These are phyloP conservation scores for Magnusiomyces magnusii DNA, from an alignment of 1,139 yeast species.

Conservation along the genomic window DNA sequence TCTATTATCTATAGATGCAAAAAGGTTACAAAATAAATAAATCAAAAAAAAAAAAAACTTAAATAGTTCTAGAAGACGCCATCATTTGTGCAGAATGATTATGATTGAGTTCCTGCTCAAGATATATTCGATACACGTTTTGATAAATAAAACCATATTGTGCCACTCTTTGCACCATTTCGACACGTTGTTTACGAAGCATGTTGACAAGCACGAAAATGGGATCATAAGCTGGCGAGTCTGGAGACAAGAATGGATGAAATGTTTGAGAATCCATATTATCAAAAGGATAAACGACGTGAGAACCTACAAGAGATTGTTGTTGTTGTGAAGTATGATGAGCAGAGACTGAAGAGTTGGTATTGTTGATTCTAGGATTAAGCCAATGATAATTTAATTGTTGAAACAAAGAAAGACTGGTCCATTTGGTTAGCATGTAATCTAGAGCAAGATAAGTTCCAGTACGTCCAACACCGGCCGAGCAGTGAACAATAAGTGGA, in stretches of 20 bases:
- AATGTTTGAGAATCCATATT: not conserved
- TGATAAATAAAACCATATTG: constrained; percentile 48
- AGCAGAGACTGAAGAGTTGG: not conserved
- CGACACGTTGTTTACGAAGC: constrained; percentile 48
- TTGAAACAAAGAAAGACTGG: not conserved
- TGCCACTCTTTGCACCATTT: constrained; percentile 58
- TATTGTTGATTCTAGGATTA: not conserved
- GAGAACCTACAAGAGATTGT: not conserved
- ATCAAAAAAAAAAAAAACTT: not conserved
- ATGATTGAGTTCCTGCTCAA: not conserved
- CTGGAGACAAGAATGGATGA: not conserved
- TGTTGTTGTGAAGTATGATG: not conserved
- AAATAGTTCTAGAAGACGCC: not conserved
- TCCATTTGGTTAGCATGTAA: constrained; percentile 35
- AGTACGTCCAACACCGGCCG: constrained; percentile 82
- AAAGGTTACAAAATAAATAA: not conserved
- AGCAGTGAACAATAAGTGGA: constrained; percentile 57
- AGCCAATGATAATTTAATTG: not conserved
- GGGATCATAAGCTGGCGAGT: constrained; percentile 19
- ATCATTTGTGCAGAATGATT: not conserved
- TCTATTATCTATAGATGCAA: not conserved
- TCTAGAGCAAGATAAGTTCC: constrained; percentile 73
- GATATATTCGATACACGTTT: constrained; percentile 22
- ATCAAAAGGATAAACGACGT: not conserved
- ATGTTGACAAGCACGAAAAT: constrained; percentile 36